Base-by-base conservation (phyloP, 2,329 filamentous ascomycete genomes). In the Fusarium kyushuense region DNA sequence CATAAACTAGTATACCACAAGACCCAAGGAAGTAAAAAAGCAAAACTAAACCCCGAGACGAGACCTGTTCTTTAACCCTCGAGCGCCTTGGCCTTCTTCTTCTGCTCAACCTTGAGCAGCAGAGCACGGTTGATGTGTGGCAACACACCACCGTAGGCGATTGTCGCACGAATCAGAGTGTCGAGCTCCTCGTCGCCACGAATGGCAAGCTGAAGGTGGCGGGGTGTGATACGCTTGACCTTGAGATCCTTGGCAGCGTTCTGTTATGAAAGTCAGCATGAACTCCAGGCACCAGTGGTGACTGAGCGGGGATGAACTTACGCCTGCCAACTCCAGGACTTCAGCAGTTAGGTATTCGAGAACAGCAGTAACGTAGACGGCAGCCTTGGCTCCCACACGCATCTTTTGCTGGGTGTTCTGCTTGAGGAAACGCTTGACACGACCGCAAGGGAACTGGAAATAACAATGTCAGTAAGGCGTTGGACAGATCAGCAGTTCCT, bases 351-450 rank as follows among this genome's bases (percentile, higher is more conserved):
- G 86, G 80, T 99, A 99, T 84, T 99, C 96, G 70, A 99, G 92
- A 58, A 99, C 96, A 42, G 96, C 96, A 49, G 96, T 98, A 67
- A 98, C 93, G 80, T 99, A 99, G 76, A 99, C 96, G 72, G 96
- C 94, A 70, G 96, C 96, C 87, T 98, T 98, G 78, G 95, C 96
- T 76, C 96, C 96, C 73, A 99, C 96, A 83, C 96, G 95, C 93
- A 97, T 98, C 87, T 98, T 98, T 84, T 97, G 96, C 80, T 98
- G 96, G 49, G 96, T 98, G 84, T 97, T 97, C 82, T 93, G 94
- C 89, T 98, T 97, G 79, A 99, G 87, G 86, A 98, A 98, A 85
- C 96, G 94, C 92, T 99, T 99, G 83, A 99, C 96, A 91, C 96
- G 96, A 84, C 96, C 96, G 81, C 96, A 99, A 66, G 96, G 96